These are phyloP conservation scores for Chenopodium quinoa DNA, from an alignment of 148 eudicot species.

Conservation along the genomic window DNA sequence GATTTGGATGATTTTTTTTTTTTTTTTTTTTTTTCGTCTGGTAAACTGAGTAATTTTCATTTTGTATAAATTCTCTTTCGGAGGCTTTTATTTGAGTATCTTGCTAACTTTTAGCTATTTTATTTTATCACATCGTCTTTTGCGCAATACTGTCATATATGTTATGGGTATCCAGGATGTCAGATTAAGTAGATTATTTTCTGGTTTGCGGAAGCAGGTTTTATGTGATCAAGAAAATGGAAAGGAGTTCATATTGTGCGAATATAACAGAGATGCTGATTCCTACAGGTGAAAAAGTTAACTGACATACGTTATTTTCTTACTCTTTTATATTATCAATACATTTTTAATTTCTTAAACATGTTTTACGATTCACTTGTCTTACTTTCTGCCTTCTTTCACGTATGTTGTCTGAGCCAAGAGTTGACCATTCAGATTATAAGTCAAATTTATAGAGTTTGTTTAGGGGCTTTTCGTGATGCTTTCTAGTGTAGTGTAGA, in stretches of 20 bases:
- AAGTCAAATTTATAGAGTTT: too few relatives aligned
- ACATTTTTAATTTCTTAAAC: not conserved
- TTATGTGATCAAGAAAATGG: slow-evolving; percentile 69
- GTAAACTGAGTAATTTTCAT: not conserved
- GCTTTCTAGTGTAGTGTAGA: too few relatives aligned
- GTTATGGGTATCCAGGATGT: not conserved
- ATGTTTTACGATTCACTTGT: too few relatives aligned
- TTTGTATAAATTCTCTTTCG: too few relatives aligned
- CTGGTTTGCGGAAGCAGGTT: slow-evolving; percentile 45
- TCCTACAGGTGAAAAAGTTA: slow-evolving; percentile 65
- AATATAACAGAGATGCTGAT: slow-evolving; percentile 97
- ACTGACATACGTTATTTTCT: not conserved
- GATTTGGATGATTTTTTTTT: not conserved
- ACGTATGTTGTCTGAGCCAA: too few relatives aligned
- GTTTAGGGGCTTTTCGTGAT: too few relatives aligned
- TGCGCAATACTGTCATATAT: not conserved
- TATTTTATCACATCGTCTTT: not conserved
- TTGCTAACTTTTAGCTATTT: not conserved
- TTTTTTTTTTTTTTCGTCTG: too few relatives aligned
- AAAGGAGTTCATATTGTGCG: slow-evolving; percentile 87
- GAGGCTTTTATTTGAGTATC: not conserved
- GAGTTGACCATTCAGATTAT: too few relatives aligned
- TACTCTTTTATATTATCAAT: not conserved
- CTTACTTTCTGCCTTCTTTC: too few relatives aligned
- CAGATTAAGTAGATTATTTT: not conserved